Conservation (phyloP, 179 eudicot species). For the Actinidia chinensis region DNA sequence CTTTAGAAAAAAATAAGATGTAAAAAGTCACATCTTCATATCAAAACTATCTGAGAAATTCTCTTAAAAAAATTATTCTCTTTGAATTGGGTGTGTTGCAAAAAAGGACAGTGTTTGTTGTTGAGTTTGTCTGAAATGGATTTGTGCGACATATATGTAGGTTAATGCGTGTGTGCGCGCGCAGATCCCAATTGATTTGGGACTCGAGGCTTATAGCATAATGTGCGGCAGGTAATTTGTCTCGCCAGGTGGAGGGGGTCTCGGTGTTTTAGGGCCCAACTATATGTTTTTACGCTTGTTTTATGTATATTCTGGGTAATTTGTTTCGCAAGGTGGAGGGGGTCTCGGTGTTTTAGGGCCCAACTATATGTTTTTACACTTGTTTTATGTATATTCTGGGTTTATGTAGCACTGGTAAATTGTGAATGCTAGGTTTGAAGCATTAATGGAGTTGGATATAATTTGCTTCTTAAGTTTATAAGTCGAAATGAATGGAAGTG, state of each 20-base stretch:
- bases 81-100: background rate
- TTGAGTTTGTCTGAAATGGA: background rate
- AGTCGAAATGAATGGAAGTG: background rate
- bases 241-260: too few relatives aligned
- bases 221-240: too few relatives aligned
- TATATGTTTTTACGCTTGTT: too few relatives aligned
- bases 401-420: too few relatives aligned
- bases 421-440: too few relatives aligned
- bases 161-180: background rate
- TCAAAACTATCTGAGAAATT: too few relatives aligned
- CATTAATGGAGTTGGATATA: background rate
- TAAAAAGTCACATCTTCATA: background rate
- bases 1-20: background rate
- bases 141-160: background rate
- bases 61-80: background rate
- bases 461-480: background rate
- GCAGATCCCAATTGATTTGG: too few relatives aligned
- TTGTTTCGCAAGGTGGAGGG: too few relatives aligned
- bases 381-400: too few relatives aligned
- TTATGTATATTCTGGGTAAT: too few relatives aligned
- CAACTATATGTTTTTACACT: background rate
- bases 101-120: background rate
- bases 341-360: background rate
- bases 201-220: too few relatives aligned
- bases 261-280: too few relatives aligned